These are phyloP conservation scores for Rubroshorea leprosula DNA, from an alignment of 345 rosid species.

Conservation along the genomic window DNA sequence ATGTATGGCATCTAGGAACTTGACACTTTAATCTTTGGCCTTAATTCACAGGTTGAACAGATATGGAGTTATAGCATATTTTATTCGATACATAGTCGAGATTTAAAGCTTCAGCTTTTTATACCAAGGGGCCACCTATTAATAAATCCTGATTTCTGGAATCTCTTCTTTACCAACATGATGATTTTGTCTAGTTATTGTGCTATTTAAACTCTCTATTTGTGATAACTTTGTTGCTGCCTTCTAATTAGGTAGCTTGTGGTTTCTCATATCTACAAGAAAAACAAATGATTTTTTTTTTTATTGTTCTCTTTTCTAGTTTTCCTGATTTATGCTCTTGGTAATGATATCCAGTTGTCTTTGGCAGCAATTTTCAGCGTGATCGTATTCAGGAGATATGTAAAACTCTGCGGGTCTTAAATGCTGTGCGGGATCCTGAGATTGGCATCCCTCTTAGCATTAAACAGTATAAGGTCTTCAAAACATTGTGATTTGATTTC, in stretches of 20 bases:
- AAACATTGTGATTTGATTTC: conserved; percentile 1
- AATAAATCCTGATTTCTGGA: neutral
- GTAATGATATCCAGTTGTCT: conserved; percentile 58
- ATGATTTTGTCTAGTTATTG: too few species aligned
- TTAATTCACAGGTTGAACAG: neutral
- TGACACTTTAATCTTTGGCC: too few species aligned
- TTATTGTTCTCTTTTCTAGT: too few species aligned
- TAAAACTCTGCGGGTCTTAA: conserved; percentile 83
- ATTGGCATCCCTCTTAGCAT: conserved; percentile 92
- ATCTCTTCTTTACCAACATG: neutral
- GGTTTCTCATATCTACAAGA: conserved; percentile 5
- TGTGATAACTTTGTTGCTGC: neutral
- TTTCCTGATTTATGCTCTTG: conserved; percentile 41
- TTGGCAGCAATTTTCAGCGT: conserved; percentile 87
- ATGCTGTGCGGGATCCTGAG: conserved; percentile 71
- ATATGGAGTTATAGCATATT: neutral
- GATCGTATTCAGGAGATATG: conserved; percentile 88
- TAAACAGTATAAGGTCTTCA: conserved; percentile 81
- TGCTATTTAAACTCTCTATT: neutral
- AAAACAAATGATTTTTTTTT: conserved; percentile 8
- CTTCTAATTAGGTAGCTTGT: neutral
- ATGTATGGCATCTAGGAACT: too few species aligned
- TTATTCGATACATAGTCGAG: neutral
- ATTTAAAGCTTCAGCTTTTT: neutral
- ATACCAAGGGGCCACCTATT: too few species aligned